Conservation (phyloP, 2,329 filamentous ascomycete species). For the Emericellopsis atlantica region DNA sequence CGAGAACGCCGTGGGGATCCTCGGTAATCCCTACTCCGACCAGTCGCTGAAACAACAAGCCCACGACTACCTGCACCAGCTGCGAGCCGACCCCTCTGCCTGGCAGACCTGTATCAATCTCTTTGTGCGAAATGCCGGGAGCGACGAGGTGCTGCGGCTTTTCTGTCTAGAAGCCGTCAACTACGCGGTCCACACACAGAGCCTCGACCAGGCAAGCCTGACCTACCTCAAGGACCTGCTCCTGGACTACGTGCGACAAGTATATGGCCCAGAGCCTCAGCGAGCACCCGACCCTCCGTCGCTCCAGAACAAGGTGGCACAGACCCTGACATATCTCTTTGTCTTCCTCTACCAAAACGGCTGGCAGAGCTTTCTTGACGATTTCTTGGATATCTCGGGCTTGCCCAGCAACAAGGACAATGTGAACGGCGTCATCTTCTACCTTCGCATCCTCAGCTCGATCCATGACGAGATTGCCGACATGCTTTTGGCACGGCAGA, state of each 20-base stretch:
- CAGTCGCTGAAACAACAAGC: conserved; percentile 68
- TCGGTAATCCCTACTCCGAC: conserved; percentile 70
- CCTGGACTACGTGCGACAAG: conserved; percentile 66
- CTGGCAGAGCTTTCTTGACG: conserved; percentile 85
- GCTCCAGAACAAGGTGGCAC: conserved; percentile 94
- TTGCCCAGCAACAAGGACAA: conserved; percentile 56
- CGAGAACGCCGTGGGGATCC: conserved; percentile 90
- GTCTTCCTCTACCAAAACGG: conserved; percentile 72
- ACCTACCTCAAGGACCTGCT: conserved; percentile 68
- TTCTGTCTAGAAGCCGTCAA: conserved; percentile 89
- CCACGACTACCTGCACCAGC: conserved; percentile 65
- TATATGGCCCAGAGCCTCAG: conserved; percentile 51
- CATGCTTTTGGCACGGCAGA: conserved; percentile 68
- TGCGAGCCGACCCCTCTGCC: conserved; percentile 70
- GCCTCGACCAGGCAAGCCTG: conserved; percentile 61
- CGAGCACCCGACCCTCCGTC: conserved; percentile 55
- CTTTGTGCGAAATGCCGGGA: conserved; percentile 65
- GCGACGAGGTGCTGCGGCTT: conserved; percentile 75
- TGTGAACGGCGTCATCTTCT: conserved; percentile 64
- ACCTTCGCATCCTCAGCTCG: conserved; percentile 76
- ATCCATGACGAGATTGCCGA: conserved; percentile 98
- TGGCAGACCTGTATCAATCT: conserved; percentile 84
- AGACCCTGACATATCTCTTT: conserved; percentile 91
- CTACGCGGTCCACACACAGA: conserved; percentile 71
- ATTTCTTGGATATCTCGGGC: conserved; percentile 68